Conservation (phyloP, 2,329 filamentous ascomycete species). For the Clonostachys rhizophaga region DNA sequence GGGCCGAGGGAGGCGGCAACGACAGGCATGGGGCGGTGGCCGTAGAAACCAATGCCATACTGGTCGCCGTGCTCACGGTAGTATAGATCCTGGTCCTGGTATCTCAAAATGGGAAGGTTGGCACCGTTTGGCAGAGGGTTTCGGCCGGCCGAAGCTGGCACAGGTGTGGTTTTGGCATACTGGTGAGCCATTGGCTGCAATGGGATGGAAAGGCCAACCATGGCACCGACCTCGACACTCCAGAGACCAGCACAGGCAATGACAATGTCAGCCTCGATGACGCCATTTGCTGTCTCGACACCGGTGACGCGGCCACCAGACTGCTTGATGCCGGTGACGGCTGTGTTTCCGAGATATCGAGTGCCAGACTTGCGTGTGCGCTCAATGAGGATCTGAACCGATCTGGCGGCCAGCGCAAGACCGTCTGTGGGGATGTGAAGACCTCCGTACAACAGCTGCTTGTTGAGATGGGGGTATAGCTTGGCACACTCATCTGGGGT, state of each 20-base stretch:
- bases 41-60: constrained; percentile 60
- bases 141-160: constrained; percentile 34
- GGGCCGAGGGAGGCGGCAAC: constrained; percentile 46
- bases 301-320: constrained; percentile 46
- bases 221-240: constrained; percentile 60
- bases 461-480: constrained; percentile 50
- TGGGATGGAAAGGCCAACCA: constrained; percentile 53
- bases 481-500: constrained; percentile 44
- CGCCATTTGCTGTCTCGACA: constrained; percentile 42
- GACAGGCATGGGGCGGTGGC: constrained; percentile 57
- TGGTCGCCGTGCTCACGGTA: constrained; percentile 61
- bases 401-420: constrained; percentile 54
- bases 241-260: constrained; percentile 62
- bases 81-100: constrained; percentile 61
- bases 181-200: constrained; percentile 59
- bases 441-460: constrained; percentile 49
- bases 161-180: constrained; percentile 55
- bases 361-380: constrained; percentile 54
- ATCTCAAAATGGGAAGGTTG: constrained; percentile 51
- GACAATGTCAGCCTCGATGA: constrained; percentile 52
- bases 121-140: constrained; percentile 38
- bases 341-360: constrained; percentile 48
- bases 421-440: constrained; percentile 58
- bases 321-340: constrained; percentile 52
- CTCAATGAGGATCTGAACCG: constrained; percentile 56